Conservation (phyloP, 176 grass and related monocot genomes). For the Saccharum spontaneum region DNA sequence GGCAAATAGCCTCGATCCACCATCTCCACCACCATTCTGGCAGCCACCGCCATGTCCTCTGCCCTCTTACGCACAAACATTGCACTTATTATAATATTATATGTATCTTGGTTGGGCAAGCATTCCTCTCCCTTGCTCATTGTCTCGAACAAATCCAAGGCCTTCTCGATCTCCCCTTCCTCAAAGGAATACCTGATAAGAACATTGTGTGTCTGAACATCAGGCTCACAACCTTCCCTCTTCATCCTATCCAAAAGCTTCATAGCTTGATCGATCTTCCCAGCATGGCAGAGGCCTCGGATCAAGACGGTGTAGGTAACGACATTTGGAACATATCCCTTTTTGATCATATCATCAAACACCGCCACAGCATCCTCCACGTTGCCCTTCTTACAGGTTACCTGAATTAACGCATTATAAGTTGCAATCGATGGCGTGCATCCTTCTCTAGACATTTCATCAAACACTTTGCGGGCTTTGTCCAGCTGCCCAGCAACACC, state of each 20-base stretch:
- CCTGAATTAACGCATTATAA: slow-evolving; percentile 89
- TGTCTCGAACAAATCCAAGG: slow-evolving; percentile 62
- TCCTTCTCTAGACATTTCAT: slow-evolving; percentile 72
- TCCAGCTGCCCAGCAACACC: slow-evolving; percentile 69
- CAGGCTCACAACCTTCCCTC: slow-evolving; percentile 49
- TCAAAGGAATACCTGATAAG: slow-evolving; percentile 76
- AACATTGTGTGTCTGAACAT: slow-evolving; percentile 81
- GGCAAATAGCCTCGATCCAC: slow-evolving; percentile 85
- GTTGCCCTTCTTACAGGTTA: slow-evolving; percentile 76
- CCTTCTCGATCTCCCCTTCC: slow-evolving; percentile 78
- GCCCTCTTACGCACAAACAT: slow-evolving; percentile 90
- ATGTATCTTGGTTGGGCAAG: slow-evolving; percentile 88
- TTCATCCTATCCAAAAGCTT: slow-evolving; percentile 73
- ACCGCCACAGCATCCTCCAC: slow-evolving; percentile 60
- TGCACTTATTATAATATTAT: slow-evolving; percentile 85
- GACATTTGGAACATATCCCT: slow-evolving; percentile 56
- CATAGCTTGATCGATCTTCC: slow-evolving; percentile 65
- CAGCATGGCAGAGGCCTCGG: slow-evolving; percentile 73
- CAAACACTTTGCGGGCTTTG: slow-evolving; percentile 61
- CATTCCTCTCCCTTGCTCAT: slow-evolving; percentile 64
- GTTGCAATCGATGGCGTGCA: slow-evolving; percentile 65
- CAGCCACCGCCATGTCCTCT: slow-evolving; percentile 70
- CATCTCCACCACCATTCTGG: slow-evolving; percentile 87
- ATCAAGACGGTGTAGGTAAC: slow-evolving; percentile 80
- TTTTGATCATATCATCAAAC: slow-evolving; percentile 63